These are phyloP conservation scores for Akanthomyces muscarius DNA, from an alignment of 2,329 filamentous ascomycete species.

Conservation along the genomic window DNA sequence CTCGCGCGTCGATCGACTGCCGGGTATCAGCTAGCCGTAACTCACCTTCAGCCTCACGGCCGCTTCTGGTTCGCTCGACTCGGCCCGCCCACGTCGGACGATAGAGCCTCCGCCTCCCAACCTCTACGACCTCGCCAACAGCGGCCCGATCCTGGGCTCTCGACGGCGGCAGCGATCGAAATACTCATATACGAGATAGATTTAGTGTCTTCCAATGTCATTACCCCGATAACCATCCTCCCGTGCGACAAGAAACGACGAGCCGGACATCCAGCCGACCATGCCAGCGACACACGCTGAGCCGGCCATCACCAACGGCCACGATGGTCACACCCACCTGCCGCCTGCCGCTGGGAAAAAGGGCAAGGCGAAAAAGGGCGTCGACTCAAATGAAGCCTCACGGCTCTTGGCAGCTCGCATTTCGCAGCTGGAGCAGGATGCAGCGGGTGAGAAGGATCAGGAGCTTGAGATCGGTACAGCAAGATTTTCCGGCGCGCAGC, in stretches of 20 bases:
- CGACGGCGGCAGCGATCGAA: neutral
- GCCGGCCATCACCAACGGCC: conserved; percentile 39
- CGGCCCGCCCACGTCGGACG: conserved; percentile 8
- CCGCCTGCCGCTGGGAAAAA: conserved; percentile 61
- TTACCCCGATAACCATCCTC: conserved; percentile 11
- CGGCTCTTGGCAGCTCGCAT: conserved; percentile 91
- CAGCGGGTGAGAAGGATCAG: conserved; percentile 89
- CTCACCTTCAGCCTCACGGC: neutral
- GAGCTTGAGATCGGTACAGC: conserved; percentile 86
- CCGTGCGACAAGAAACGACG: conserved; percentile 19
- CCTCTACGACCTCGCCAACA: conserved; percentile 7
- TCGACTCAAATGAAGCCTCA: conserved; percentile 84
- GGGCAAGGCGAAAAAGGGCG: conserved; percentile 75
- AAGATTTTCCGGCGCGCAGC: conserved; percentile 10
- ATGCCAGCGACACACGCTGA: conserved; percentile 42
- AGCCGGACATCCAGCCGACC: conserved; percentile 20
- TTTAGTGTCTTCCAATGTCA: neutral
- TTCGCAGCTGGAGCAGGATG: conserved; percentile 90
- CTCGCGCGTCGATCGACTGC: neutral
- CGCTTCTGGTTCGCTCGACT: conserved; percentile 1
- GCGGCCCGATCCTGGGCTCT: conserved; percentile 4
- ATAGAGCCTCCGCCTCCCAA: conserved; percentile 9
- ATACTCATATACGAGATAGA: neutral
- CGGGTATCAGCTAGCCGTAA: neutral
- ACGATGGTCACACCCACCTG: conserved; percentile 36